Base-by-base conservation (phyloP, 2,329 filamentous ascomycete species). In the Colletotrichum cuscutae region DNA sequence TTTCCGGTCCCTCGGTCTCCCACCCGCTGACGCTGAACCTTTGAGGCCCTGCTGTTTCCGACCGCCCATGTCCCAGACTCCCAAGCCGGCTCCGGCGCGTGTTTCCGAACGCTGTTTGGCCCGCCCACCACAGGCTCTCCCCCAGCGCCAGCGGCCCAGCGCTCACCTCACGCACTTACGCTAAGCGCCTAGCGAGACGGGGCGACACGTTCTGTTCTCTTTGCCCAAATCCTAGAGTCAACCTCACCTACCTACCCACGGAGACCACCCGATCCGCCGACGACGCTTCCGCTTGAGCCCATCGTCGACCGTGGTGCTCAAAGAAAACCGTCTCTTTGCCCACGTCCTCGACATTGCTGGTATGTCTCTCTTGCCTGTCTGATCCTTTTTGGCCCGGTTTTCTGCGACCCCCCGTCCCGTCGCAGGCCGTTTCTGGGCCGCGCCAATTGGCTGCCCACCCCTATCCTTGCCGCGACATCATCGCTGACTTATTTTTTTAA, bases 151-250 rank as follows among this genome's bases (percentile, higher is more conserved):
- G 60, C 30, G 35, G 71, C 68, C 28, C 61, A 64, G 60, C 30
- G 35, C 73, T 71, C 28, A 53, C 60, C 42, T 49, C 11, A 54
- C 61, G 46, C 46, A 54, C 52, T 58, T 46, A 76, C 76, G 75
- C 76, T 77, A 77, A 75, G 76, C 76, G 76, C 77, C 76, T 76
- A 78, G 76, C 76, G 76, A 78, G 76, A 76, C 75, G 75, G 76
- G 68, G 72, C 73, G 63, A 74, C 65, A 68, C 65, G 58, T 52
- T 69, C 67, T 73, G 66, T 75, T 73, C 62, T 64, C 67, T 56
- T 67, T 71, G 42, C 57, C 72, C 76, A 76, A 73, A 72, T 74
- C 72, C 65, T 65, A 63, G 59, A 70, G 68, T 68, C 65, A 53
- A 72, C 69, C 49, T 68, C 72, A 69, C 62, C 66, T 62, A 37